These are phyloP conservation scores for Pachyrhizus erosus DNA, from an alignment of 306 rosid genomes.

Conservation along the genomic window DNA sequence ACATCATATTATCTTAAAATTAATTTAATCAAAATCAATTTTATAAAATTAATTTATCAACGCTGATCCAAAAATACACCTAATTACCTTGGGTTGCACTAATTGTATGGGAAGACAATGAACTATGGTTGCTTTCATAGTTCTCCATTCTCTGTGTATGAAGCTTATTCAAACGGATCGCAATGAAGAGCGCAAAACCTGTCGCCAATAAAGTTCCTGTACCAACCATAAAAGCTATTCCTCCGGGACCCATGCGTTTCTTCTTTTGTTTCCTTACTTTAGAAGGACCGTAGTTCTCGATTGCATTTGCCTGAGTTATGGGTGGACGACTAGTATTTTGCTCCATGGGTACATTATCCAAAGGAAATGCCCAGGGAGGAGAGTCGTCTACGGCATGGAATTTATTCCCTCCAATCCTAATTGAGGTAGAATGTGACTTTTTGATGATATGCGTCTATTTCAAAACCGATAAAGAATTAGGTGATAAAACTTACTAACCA, in stretches of 20 bases:
- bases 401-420: conserved; percentile 85
- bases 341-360: conserved; percentile 55
- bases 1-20: no score
- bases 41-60: no score
- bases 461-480: conserved; percentile 13
- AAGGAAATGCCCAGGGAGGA: conserved; percentile 86
- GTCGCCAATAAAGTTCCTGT: conserved; percentile 71
- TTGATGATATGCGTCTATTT: not conserved
- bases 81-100: conserved; percentile 62
- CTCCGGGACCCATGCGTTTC: conserved; percentile 71
- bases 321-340: conserved; percentile 69
- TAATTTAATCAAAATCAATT: no score
- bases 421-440: conserved; percentile 26
- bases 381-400: conserved; percentile 63
- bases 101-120: conserved; percentile 55
- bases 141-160: conserved; percentile 43
- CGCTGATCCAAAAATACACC: no score
- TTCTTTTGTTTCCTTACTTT: conserved; percentile 54
- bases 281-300: conserved; percentile 60
- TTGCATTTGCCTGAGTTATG: conserved; percentile 73
- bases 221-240: conserved; percentile 76
- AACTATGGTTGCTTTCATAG: conserved; percentile 48
- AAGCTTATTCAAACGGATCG: conserved; percentile 54
- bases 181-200: conserved; percentile 63
- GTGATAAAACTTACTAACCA: conserved; percentile 58